Percentiles rank a stretch among this genome's conserved stretches.
phyloP scores from a whole-genome alignment of 1,139 yeast species.

The Nadsonia commutata region DNA sequence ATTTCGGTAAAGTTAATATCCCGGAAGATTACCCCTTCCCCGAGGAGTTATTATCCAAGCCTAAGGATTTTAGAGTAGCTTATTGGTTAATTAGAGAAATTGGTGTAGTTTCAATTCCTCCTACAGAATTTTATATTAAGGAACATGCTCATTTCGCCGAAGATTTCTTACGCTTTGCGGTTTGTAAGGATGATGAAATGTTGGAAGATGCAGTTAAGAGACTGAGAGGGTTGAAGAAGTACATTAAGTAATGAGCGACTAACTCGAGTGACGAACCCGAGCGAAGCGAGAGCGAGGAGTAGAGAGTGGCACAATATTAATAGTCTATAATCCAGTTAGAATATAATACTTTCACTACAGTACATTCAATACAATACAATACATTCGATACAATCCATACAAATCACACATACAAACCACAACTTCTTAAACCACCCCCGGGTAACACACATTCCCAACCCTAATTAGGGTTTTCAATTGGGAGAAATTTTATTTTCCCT shows the following conservation, averaged over 20 bases:
- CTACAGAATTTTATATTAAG: slow-evolving; percentile 73
- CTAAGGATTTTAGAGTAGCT: slow-evolving; percentile 76
- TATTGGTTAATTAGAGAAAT: slow-evolving; percentile 86
- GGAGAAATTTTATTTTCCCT: too few species aligned
- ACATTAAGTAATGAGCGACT: slow-evolving; percentile 22
- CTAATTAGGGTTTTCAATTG: too few species aligned
- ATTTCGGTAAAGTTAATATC: slow-evolving; percentile 64
- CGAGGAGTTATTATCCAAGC: slow-evolving; percentile 46
- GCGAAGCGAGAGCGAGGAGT: too few species aligned
- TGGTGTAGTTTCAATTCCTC: slow-evolving; percentile 94
- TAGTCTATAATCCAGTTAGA: too few species aligned
- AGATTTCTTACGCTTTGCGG: slow-evolving; percentile 81
- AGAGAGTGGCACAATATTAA: too few species aligned
- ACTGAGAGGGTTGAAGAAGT: slow-evolving; percentile 53
- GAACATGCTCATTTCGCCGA: slow-evolving; percentile 67
- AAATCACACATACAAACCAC: too few species aligned
- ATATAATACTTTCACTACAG: too few species aligned
- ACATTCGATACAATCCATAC: too few species aligned
- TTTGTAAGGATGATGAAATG: slow-evolving; percentile 77
- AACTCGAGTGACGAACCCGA: too few species aligned
- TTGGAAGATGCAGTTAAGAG: slow-evolving; percentile 71
- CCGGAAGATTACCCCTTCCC: slow-evolving; percentile 67
- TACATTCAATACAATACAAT: too few species aligned
- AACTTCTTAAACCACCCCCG: too few species aligned
- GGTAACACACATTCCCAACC: too few species aligned